Evolutionary conservation across 768 basidiomycete genomes (phyloP).

Genomic region (Daedalea quercina): DNA sequence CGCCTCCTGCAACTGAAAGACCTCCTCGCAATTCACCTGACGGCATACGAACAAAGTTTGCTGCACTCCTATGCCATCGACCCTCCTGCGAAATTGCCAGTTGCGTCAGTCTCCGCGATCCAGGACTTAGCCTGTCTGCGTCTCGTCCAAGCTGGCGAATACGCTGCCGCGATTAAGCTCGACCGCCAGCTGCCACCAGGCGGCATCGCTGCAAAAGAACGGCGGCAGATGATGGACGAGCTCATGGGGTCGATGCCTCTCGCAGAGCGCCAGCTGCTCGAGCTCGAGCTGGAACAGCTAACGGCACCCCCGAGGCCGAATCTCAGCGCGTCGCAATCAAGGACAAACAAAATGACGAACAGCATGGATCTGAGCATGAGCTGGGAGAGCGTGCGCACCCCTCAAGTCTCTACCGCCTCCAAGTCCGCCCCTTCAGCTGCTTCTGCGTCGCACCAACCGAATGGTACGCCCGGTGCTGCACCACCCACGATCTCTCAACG

Average conservation of each 20-base stretch:
- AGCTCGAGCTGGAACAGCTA: constrained; percentile 44
- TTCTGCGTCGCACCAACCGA: constrained; percentile 18
- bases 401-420: constrained; percentile 15
- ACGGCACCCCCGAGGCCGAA: constrained; percentile 4
- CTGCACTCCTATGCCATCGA: constrained; percentile 54
- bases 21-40: constrained; percentile 60
- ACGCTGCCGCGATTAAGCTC: constrained; percentile 67
- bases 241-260: constrained; percentile 56
- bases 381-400: constrained; percentile 46
- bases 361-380: constrained; percentile 43
- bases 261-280: constrained; percentile 57
- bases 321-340: constrained; percentile 5
- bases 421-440: background rate
- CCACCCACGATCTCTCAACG: constrained; percentile 22
- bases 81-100: constrained; percentile 41
- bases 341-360: constrained; percentile 8
- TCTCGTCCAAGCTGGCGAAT: constrained; percentile 65
- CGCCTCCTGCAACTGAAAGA: constrained; percentile 50
- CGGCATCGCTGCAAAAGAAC: constrained; percentile 31
- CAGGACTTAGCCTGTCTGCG: constrained; percentile 80
- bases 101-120: constrained; percentile 46
- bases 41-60: constrained; percentile 53
- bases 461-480: constrained; percentile 20
- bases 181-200: constrained; percentile 52
- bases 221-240: constrained; percentile 66